phyloP scores from a whole-genome alignment of 768 basidiomycete species.

The Phallus indusiatus region DNA sequence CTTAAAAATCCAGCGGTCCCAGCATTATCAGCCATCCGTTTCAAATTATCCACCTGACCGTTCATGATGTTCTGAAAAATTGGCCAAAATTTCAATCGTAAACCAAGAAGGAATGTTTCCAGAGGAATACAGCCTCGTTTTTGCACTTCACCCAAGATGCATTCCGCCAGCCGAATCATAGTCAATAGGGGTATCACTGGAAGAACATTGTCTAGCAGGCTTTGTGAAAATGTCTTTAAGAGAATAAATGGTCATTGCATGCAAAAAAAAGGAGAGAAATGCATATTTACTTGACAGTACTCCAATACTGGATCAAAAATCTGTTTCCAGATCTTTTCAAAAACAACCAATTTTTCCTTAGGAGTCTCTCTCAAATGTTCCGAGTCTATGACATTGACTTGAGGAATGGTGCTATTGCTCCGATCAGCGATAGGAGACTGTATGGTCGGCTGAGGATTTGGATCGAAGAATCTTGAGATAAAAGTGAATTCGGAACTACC shows the following conservation, averaged over 20 bases:
- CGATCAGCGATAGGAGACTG: conserved; percentile 9
- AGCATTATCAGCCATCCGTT: conserved; percentile 70
- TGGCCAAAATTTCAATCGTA: conserved; percentile 88
- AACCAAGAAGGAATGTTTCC: conserved; percentile 69
- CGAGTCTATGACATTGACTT: neutral
- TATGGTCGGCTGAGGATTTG: conserved; percentile 27
- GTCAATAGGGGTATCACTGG: conserved; percentile 71
- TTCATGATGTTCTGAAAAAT: conserved; percentile 85
- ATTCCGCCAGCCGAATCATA: conserved; percentile 87
- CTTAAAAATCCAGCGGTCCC: conserved; percentile 48
- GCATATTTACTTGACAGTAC: conserved; percentile 57
- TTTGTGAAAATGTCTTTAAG: conserved; percentile 54
- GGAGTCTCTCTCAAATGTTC: conserved; percentile 9
- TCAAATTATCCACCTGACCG: conserved; percentile 72
- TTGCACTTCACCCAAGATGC: conserved; percentile 64
- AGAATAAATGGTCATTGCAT: neutral
- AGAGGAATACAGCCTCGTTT: conserved; percentile 70
- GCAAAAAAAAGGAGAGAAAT: neutral
- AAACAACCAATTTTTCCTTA: conserved; percentile 51
- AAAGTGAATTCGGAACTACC: conserved; percentile 89
- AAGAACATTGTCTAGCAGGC: conserved; percentile 64
- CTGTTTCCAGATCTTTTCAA: conserved; percentile 79
- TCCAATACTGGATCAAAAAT: conserved; percentile 86
- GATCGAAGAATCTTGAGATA: conserved; percentile 69
- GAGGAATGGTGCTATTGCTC: neutral